A percentile compares a stretch with the other conserved stretches of the same genome.
phyloP scores from a whole-genome alignment of 768 basidiomycete species.

The Tephrocybe sp. region DNA sequence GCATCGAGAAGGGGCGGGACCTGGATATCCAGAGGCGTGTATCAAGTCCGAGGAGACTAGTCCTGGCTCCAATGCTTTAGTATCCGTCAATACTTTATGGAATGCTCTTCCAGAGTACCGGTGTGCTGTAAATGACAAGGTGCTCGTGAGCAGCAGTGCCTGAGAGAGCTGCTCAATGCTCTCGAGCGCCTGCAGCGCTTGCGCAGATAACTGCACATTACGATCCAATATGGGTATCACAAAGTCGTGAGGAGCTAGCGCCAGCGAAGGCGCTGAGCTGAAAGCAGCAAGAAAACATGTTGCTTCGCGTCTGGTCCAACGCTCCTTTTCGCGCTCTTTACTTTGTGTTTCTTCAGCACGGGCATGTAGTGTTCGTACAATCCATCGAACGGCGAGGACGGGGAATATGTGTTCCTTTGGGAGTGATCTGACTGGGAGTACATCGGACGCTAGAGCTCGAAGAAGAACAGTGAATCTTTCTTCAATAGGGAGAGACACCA shows the following conservation, averaged over 20 bases:
- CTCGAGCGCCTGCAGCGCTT: slow-evolving; percentile 59
- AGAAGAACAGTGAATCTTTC: slow-evolving; percentile 59
- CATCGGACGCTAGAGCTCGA: slow-evolving; percentile 55
- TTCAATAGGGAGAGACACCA: slow-evolving; percentile 49
- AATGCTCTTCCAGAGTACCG: slow-evolving; percentile 60
- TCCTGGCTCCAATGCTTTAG: slow-evolving; percentile 18
- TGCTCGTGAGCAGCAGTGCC: slow-evolving; percentile 53
- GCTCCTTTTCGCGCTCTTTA: slow-evolving; percentile 63
- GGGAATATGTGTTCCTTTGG: slow-evolving; percentile 45
- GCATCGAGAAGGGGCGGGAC: slow-evolving; percentile 65
- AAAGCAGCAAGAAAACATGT: slow-evolving; percentile 58
- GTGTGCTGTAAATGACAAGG: slow-evolving; percentile 44
- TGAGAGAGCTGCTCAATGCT: slow-evolving; percentile 61
- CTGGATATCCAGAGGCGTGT: slow-evolving; percentile 53
- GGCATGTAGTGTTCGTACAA: slow-evolving; percentile 46
- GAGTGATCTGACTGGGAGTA: slow-evolving; percentile 44
- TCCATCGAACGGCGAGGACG: slow-evolving; percentile 65
- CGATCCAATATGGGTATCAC: slow-evolving; percentile 50
- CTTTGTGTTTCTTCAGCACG: slow-evolving; percentile 52
- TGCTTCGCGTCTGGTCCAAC: slow-evolving; percentile 69
- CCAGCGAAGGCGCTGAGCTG: slow-evolving; percentile 21
- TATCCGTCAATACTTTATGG: slow-evolving; percentile 50
- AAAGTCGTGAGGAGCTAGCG: slow-evolving; percentile 7
- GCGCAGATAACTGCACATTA: slow-evolving; percentile 68
- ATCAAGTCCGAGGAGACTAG: slow-evolving; percentile 37